A percentile compares a stretch with the other conserved stretches of the same genome.
These are phyloP conservation scores for Cicer arietinum DNA, from an alignment of 306 rosid genomes.

Conservation along the genomic window DNA sequence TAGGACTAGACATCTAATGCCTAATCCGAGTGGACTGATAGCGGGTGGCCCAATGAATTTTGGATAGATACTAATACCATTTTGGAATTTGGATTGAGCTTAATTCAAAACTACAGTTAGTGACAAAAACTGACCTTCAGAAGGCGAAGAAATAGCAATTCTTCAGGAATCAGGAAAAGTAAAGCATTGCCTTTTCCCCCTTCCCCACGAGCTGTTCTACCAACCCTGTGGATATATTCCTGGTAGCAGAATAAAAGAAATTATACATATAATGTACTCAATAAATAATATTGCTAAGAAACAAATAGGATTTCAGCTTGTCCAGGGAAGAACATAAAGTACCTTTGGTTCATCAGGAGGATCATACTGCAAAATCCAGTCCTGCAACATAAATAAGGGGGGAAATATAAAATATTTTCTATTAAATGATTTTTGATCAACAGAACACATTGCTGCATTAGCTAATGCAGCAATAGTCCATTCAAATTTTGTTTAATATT, in stretches of 20 bases:
- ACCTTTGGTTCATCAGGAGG: conserved; percentile 99
- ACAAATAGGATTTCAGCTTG: background rate
- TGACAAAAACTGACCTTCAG: conserved; percentile 65
- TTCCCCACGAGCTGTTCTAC: conserved; percentile 98
- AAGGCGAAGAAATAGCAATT: conserved; percentile 78
- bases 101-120: background rate
- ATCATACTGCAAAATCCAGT: conserved; percentile 98
- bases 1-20: too few species aligned
- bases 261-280: conserved; percentile 12
- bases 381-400: conserved; percentile 57
- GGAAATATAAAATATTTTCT: conserved; percentile 6
- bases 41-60: too few species aligned
- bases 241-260: conserved; percentile 44
- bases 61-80: too few species aligned
- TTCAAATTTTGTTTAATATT: conserved; percentile 2
- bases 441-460: conserved; percentile 16
- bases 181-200: conserved; percentile 85
- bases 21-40: too few species aligned
- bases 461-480: background rate
- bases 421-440: conserved; percentile 13
- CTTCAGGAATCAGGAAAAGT: conserved; percentile 86
- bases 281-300: conserved; percentile 21
- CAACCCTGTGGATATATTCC: conserved; percentile 98
- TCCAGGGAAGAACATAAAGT: conserved; percentile 28
- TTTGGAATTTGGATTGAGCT: too few species aligned